Percentiles rank a stretch among this genome's conserved stretches.
These are phyloP conservation scores for Phylloporus sp. DNA, from an alignment of 1,284 basidiomycete species.

Conservation along the genomic window DNA sequence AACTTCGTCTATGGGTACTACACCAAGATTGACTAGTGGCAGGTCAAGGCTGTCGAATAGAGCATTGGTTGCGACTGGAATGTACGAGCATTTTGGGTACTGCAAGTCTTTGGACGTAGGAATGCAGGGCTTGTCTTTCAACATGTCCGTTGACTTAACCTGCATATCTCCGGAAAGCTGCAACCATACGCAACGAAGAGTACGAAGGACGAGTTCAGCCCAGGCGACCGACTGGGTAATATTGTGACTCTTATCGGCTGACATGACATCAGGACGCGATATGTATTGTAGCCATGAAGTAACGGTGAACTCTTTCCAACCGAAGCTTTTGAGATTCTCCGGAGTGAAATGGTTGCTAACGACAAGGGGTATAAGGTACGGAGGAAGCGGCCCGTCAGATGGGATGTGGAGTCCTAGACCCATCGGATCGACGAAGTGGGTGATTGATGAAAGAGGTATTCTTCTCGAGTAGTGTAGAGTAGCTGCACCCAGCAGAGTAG, in stretches of 20 bases:
- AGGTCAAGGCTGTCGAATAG: neutral
- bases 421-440: neutral
- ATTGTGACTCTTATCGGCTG: neutral
- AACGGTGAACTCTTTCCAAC: conserved; percentile 7
- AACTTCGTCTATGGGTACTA: neutral
- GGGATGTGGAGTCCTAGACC: conserved; percentile 3
- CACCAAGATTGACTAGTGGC: neutral
- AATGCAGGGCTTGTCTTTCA: conserved; percentile 1
- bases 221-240: neutral
- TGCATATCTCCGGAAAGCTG: neutral
- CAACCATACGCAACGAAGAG: neutral
- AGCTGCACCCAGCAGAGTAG: neutral
- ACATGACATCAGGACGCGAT: neutral
- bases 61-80: neutral
- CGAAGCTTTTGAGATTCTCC: neutral
- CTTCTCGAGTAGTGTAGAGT: neutral
- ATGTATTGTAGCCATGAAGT: conserved; percentile 1
- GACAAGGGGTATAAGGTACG: neutral
- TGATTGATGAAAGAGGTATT: neutral
- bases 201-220: neutral
- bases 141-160: neutral
- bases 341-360: neutral
- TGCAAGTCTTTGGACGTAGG: conserved; percentile 7
- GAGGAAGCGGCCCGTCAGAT: conserved; percentile 5
- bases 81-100: neutral